These are phyloP conservation scores for Plasmodium fragile DNA, from an alignment of 169 alveolate genomes.

Conservation along the genomic window DNA sequence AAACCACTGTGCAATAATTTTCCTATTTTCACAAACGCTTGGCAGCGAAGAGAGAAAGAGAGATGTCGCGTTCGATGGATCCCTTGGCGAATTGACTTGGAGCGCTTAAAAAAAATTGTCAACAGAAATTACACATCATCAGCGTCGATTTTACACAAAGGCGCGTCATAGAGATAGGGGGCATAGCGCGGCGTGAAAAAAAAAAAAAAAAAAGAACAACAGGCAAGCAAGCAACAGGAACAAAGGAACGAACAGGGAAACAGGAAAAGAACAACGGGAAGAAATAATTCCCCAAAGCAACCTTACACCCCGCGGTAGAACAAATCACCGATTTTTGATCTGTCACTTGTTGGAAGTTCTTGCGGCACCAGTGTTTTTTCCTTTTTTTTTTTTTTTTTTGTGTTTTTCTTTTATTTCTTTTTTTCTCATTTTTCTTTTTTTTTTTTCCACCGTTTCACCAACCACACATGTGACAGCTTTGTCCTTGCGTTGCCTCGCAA, in stretches of 20 bases:
- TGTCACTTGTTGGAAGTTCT: background rate
- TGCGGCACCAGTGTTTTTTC: background rate
- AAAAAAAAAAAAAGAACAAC: background rate
- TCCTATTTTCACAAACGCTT: background rate
- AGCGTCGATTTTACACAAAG: background rate
- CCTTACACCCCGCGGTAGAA: background rate
- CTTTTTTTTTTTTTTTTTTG: background rate
- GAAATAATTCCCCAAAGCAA: background rate
- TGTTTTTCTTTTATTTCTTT: background rate
- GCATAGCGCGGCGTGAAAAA: background rate
- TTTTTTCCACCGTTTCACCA: background rate
- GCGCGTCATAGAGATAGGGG: background rate
- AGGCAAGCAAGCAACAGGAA: background rate
- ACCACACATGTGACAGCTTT: background rate
- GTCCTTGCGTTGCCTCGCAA: slow-evolving; percentile 6
- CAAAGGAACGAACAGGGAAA: background rate
- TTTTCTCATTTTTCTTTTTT: background rate
- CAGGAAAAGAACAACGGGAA: background rate
- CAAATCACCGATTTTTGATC: slow-evolving; percentile 1
- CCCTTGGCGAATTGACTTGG: background rate
- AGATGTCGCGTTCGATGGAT: background rate
- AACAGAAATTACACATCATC: background rate
- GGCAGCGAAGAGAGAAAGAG: background rate
- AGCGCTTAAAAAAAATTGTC: background rate
- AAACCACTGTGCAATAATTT: background rate